Evolutionary conservation across 2,329 filamentous ascomycete species (phyloP).

Genomic region (Clonostachys chloroleuca): DNA sequence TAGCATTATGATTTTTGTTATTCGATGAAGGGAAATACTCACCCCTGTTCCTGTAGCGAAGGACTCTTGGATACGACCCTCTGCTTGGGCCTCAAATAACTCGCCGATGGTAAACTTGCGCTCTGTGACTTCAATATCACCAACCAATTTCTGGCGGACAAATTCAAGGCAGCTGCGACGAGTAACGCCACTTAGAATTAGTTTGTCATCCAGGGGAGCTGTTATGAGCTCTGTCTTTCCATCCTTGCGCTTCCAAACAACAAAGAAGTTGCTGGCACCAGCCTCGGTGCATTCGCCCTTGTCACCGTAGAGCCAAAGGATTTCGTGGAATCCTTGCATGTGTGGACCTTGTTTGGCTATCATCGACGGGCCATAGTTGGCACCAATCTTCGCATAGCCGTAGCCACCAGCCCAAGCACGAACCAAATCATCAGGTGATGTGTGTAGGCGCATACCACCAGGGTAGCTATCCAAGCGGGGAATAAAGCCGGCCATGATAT

Average conservation of each 20-base stretch:
- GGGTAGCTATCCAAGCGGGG: constrained; percentile 44
- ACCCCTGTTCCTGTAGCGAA: constrained; percentile 89
- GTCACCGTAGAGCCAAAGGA: constrained; percentile 87
- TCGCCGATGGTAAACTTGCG: constrained; percentile 78
- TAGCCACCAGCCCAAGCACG: constrained; percentile 93
- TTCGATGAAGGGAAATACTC: constrained; percentile 27
- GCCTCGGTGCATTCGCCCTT: constrained; percentile 83
- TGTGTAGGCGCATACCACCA: constrained; percentile 69
- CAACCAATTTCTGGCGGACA: constrained; percentile 55
- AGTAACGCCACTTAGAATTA: constrained; percentile 89
- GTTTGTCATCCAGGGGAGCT: constrained; percentile 73
- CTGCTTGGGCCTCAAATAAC: constrained; percentile 63
- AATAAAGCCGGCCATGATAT: constrained; percentile 69
- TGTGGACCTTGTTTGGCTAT: constrained; percentile 74
- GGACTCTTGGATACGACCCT: constrained; percentile 76
- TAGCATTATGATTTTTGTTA: not conserved
- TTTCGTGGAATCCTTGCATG: constrained; percentile 74
- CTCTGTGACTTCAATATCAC: constrained; percentile 70
- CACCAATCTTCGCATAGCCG: constrained; percentile 86
- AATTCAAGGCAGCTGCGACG: constrained; percentile 74
- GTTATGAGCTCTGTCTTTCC: constrained; percentile 67
- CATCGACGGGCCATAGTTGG: constrained; percentile 86
- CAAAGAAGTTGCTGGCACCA: constrained; percentile 88
- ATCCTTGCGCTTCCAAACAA: constrained; percentile 61
- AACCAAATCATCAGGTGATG: constrained; percentile 75